These are phyloP conservation scores for Oidiodendron maius DNA, from an alignment of 495 filamentous ascomycete genomes.

Conservation along the genomic window DNA sequence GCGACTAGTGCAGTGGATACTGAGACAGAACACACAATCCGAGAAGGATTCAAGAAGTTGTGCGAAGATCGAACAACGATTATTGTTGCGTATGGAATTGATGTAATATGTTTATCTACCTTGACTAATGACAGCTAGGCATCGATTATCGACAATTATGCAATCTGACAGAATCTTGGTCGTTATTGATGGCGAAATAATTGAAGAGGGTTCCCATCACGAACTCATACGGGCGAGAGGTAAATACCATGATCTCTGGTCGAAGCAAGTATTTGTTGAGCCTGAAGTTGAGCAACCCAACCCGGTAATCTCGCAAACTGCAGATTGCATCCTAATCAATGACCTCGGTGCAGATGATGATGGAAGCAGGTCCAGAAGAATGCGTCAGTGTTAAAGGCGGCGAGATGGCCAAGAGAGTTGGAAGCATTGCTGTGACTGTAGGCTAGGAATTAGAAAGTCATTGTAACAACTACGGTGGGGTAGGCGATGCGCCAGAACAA, in stretches of 20 bases:
- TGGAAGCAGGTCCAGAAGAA: not conserved
- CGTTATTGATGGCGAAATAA: constrained; percentile 55
- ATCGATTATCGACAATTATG: constrained; percentile 66
- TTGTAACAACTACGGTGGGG: constrained; percentile 12
- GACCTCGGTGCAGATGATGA: constrained; percentile 23
- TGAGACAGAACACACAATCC: constrained; percentile 65
- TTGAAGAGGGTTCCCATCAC: constrained; percentile 60
- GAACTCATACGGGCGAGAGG: constrained; percentile 48
- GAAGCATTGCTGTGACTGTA: not conserved
- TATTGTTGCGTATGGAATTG: constrained; percentile 50
- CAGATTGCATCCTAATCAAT: constrained; percentile 31
- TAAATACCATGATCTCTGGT: constrained; percentile 60
- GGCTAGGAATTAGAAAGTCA: not conserved
- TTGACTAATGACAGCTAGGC: constrained; percentile 29
- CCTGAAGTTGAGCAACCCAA: constrained; percentile 28
- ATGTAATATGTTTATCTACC: constrained; percentile 1
- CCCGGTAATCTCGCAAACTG: constrained; percentile 21
- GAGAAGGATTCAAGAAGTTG: constrained; percentile 54
- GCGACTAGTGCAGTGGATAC: constrained; percentile 54
- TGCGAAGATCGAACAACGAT: constrained; percentile 55
- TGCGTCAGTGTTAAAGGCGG: too few relatives aligned
- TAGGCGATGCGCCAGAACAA: constrained; percentile 26
- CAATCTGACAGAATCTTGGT: constrained; percentile 64
- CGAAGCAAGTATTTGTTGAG: constrained; percentile 50
- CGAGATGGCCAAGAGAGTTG: not conserved